These are phyloP conservation scores for Crataegus laevigata DNA, from an alignment of 306 rosid species.

Conservation along the genomic window DNA sequence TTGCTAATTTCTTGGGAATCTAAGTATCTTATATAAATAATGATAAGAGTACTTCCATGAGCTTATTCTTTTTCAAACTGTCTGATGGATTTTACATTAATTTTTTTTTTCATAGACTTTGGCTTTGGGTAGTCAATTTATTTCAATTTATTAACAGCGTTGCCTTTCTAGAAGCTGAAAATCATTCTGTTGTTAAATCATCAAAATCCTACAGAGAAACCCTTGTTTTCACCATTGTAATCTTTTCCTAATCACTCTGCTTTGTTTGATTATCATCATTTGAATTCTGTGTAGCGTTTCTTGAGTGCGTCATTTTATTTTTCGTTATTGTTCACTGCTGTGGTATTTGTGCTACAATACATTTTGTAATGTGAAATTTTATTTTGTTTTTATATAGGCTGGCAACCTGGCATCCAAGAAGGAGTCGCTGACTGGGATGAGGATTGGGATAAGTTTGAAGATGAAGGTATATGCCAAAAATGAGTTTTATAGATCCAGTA, in stretches of 20 bases:
- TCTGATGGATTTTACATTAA: not conserved
- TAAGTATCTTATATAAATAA: not conserved
- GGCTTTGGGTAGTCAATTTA: not conserved
- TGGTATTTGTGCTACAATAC: not conserved
- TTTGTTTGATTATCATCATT: not conserved
- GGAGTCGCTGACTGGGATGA: slow-evolving; percentile 97
- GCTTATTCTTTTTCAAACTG: not conserved
- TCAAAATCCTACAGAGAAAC: not conserved
- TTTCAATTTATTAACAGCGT: not conserved
- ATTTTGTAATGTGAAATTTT: not conserved
- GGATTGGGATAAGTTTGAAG: slow-evolving; percentile 92
- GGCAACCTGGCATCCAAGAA: slow-evolving; percentile 93
- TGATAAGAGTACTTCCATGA: not conserved
- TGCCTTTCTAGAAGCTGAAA: not conserved
- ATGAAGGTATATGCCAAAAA: slow-evolving; percentile 60
- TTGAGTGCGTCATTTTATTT: not conserved
- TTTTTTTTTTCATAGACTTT: not conserved
- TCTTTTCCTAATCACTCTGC: not conserved
- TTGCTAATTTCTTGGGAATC: not conserved
- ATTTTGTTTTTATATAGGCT: slow-evolving; percentile 35
- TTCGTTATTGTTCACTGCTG: not conserved
- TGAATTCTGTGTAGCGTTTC: not conserved
- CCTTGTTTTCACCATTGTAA: not conserved
- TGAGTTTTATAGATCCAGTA: slow-evolving; percentile 1
- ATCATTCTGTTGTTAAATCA: not conserved